These are phyloP conservation scores for Martensiomyces pterosporus DNA, from an alignment of 192 early-diverging fungal genomes.

Conservation along the genomic window DNA sequence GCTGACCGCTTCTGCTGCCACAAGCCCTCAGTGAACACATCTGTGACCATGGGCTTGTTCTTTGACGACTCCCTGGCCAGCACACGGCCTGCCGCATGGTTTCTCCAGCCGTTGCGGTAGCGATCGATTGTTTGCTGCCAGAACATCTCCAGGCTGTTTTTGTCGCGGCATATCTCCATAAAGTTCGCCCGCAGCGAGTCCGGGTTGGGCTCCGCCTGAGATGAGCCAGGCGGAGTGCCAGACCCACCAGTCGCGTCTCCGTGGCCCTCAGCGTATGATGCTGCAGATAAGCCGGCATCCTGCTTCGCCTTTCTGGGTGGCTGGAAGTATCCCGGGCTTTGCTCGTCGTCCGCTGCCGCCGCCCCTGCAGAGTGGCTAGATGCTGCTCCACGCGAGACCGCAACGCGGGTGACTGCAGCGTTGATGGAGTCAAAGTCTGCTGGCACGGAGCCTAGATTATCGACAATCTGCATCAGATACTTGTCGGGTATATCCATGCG, in stretches of 20 bases:
- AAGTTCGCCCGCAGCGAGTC: conserved; percentile 59
- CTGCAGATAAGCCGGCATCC: too few species aligned
- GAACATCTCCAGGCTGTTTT: conserved; percentile 56
- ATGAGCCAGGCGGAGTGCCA: not conserved
- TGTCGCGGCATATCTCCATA: conserved; percentile 58
- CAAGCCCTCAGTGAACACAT: conserved; percentile 37
- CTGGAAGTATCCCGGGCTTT: not conserved
- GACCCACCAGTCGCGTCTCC: not conserved
- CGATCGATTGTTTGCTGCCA: conserved; percentile 54
- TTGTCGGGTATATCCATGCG: conserved; percentile 16
- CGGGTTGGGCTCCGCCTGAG: conserved; percentile 49
- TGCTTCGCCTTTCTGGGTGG: too few species aligned
- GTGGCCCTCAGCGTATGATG: not conserved
- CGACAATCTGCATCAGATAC: conserved; percentile 21
- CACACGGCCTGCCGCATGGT: conserved; percentile 1
- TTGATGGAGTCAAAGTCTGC: conserved; percentile 44
- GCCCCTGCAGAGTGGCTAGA: not conserved
- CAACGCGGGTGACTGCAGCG: conserved; percentile 35
- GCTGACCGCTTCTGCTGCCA: conserved; percentile 24
- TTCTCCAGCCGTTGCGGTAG: conserved; percentile 38
- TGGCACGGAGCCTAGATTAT: conserved; percentile 24
- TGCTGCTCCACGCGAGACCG: conserved; percentile 14
- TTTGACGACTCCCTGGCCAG: conserved; percentile 15
- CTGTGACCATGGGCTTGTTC: conserved; percentile 29
- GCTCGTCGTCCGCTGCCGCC: not conserved